Evolutionary conservation across 805 yeast species (phyloP), one percentile per base, ranked within the genome.

Genomic region (Starmera caribaea): DNA sequence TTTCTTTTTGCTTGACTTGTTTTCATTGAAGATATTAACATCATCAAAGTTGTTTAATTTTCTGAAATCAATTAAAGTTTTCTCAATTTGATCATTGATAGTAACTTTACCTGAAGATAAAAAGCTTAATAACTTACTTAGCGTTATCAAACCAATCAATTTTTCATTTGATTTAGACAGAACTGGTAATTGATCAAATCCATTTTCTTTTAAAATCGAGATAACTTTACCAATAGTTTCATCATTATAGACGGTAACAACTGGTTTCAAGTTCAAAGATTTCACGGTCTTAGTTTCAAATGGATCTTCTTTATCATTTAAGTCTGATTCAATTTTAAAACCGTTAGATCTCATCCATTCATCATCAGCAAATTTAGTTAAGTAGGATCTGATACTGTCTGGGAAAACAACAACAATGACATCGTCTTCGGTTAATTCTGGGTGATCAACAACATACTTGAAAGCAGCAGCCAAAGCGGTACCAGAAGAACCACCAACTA

Each of bases 401-500:
- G 95, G 95, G 74, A 83, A 75, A 16, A 85, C 80, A 36, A 81
- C 87, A 28, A 85, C 95, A 43, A 85, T 72, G 15, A 73, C 73
- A 49, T 82, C 94, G 37, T 79, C 73, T 64, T 81, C 86, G 35
- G 81, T 74, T 57, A 85, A 69, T 45, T 66, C 69, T 35, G 71
- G 71, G 39, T 68, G 71, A 38, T 74, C 78, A 53, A 78, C 68
- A 46, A 79, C 78, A 45, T 81, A 82, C 49, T 76, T 65, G 42
- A 85, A 70, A 36, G 87, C 81, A 29, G 92, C 94, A 51, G 81
- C 79, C 50, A 85, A 73, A 9, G 95, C 89, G 49, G 81, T 71
- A 43, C 95, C 95, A 13, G 89, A 79, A 9, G 89, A 80, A n/a
- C 95, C 95, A 56, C 95, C 95, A 38, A 85, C 87, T 38, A 85